Conservation (phyloP, 2,329 filamentous ascomycete genomes). For the Exophiala dermatitidis region DNA sequence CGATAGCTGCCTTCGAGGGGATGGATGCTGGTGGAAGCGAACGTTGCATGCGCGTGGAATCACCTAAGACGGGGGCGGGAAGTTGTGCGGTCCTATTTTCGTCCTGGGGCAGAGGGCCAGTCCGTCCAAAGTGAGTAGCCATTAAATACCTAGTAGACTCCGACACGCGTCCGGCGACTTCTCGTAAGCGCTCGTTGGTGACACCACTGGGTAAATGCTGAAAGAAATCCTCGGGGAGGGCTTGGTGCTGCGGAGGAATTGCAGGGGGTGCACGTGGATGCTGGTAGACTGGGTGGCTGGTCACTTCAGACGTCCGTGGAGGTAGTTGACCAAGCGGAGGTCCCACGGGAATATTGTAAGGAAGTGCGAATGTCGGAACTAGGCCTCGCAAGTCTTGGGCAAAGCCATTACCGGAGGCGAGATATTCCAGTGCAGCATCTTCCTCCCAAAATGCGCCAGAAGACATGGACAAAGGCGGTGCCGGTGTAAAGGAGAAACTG, state of each 20-base stretch:
- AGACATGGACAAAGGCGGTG: neutral
- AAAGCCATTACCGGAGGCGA: constrained; percentile 12
- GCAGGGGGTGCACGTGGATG: neutral
- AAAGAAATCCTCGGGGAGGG: constrained; percentile 4
- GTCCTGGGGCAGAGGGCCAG: neutral
- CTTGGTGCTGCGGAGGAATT: neutral
- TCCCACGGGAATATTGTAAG: neutral
- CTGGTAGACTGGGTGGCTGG: constrained; percentile 5
- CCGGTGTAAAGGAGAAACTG: neutral
- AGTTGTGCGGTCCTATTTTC: neutral
- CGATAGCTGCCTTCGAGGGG: constrained; percentile 6
- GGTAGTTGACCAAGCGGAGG: neutral
- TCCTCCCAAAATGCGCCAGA: constrained; percentile 11
- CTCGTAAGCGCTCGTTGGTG: constrained; percentile 5
- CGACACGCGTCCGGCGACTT: constrained; percentile 1
- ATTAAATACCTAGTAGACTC: constrained; percentile 1
- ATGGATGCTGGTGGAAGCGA: neutral
- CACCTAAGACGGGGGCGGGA: neutral
- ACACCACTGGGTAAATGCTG: neutral
- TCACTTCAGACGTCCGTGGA: constrained; percentile 2
- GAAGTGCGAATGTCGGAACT: neutral
- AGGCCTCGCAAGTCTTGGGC: constrained; percentile 14
- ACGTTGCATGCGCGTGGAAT: neutral
- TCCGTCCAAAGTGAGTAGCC: neutral
- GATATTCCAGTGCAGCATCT: constrained; percentile 15